Conservation (phyloP, 768 basidiomycete species). For the Lentinula raphanica region DNA sequence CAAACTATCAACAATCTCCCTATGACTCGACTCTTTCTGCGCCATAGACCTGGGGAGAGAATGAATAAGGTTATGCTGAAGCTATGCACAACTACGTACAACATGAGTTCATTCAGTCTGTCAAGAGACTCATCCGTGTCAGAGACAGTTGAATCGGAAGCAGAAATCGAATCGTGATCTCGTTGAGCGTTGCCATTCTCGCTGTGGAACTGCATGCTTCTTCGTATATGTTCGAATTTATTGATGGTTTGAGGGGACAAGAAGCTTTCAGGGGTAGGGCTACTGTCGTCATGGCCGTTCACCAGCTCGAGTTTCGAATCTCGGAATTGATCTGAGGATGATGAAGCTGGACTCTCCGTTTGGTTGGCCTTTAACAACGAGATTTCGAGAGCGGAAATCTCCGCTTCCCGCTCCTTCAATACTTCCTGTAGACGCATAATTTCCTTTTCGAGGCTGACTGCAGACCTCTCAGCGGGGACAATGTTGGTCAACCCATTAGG, state of each 20-base stretch:
- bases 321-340: neutral
- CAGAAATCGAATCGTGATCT: slow-evolving; percentile 26
- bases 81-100: slow-evolving; percentile 44
- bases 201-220: slow-evolving; percentile 46
- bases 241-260: slow-evolving; percentile 70
- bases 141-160: slow-evolving; percentile 34
- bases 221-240: slow-evolving; percentile 71
- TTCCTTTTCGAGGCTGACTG: slow-evolving; percentile 84
- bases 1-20: slow-evolving; percentile 71
- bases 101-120: slow-evolving; percentile 87
- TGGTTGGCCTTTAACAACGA: slow-evolving; percentile 35
- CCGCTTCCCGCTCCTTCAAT: slow-evolving; percentile 85
- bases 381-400: slow-evolving; percentile 73
- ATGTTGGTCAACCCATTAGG: slow-evolving; percentile 26
- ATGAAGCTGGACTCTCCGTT: slow-evolving; percentile 15
- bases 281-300: slow-evolving; percentile 14
- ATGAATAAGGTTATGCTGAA: slow-evolving; percentile 8
- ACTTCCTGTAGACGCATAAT: slow-evolving; percentile 94
- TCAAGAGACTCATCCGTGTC: slow-evolving; percentile 70
- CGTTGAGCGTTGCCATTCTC: slow-evolving; percentile 33
- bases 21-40: slow-evolving; percentile 89
- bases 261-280: slow-evolving; percentile 21
- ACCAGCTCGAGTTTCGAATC: neutral
- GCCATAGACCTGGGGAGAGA: slow-evolving; percentile 78
- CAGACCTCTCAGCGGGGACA: slow-evolving; percentile 61